Base-by-base conservation (phyloP, 148 eudicot genomes). In the Cornus controversa region DNA sequence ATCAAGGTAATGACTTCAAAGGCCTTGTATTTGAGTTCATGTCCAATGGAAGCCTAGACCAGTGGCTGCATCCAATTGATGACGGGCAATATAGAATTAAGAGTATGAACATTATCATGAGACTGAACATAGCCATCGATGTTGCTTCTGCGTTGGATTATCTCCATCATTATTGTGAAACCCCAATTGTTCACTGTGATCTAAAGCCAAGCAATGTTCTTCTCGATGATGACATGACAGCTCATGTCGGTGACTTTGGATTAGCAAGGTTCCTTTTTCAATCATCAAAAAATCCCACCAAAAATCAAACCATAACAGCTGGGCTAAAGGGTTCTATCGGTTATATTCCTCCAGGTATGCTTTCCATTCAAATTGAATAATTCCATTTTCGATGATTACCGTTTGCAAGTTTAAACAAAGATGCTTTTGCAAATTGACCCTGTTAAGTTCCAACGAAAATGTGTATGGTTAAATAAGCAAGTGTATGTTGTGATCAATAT, bases 321-420 rank as follows among this genome's bases (percentile, higher is more conserved):
- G 70, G 45, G 68, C 70, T 72, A 64, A 78, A 78, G 54, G 81
- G 81, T 64, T 71, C 81, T 18, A 50, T 78, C 29, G 81, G 81
- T 71, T 78, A 78, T 31, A 66, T 72, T 47, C 66, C 76, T 45
- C 81, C 81, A 29, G 81, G 76, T 78, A 13, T 50, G 25, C 57
- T 24, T 23, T 25, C 60, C 16, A 13, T 18, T 2, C 20, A 54
- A 14, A 54, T 14, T 13, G 16, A 14, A 4, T 14, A 47, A 54
- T 13, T 13, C 60, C 22, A 40, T 54, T 13, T n/a, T 54, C 5
- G 13, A 13, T 54, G 60, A 54, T 54, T 54, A 54, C 5, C 13
- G 1, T 54, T 13, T 54, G 10, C 60, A 54, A 13, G 60, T 54
- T 54, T 54, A 54, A 54, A 54, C 22, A 5, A 54, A 54, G 45